Evolutionary conservation across 345 rosid species (phyloP).

Genomic region (Jatropha curcas): DNA sequence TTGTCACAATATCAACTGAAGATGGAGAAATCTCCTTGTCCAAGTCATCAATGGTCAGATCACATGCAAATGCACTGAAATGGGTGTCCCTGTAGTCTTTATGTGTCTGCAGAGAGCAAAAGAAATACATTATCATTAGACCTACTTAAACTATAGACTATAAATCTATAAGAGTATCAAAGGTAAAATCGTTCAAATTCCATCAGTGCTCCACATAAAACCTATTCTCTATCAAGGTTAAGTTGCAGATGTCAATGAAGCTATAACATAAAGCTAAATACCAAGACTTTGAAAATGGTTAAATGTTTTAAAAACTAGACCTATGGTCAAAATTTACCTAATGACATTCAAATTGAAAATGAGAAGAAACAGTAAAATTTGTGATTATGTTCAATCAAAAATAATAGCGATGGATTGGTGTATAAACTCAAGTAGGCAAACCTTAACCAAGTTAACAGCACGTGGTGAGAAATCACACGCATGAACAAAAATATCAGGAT

Average conservation of each 20-base stretch:
- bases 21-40: constrained; percentile 68
- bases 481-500: constrained; percentile 71
- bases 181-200: neutral
- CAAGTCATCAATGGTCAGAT: constrained; percentile 74
- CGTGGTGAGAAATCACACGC: constrained; percentile 93
- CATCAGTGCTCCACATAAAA: neutral
- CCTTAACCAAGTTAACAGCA: constrained; percentile 89
- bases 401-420: neutral
- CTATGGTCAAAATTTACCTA: neutral
- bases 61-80: constrained; percentile 69
- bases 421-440: constrained; percentile 18
- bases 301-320: too few species aligned
- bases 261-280: too few species aligned
- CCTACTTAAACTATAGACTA: constrained; percentile 6
- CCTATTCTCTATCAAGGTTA: neutral
- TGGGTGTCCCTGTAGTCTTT: constrained; percentile 63
- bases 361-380: neutral
- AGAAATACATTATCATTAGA: constrained; percentile 6
- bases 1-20: constrained; percentile 83
- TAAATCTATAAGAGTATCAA: neutral
- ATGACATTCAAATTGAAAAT: neutral
- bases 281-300: too few species aligned
- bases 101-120: constrained; percentile 60
- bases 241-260: neutral
- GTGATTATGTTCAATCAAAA: neutral